Evolutionary conservation across 148 eudicot species (phyloP), one percentile per base, ranked within the genome.

Genomic region (Drosera capensis): DNA sequence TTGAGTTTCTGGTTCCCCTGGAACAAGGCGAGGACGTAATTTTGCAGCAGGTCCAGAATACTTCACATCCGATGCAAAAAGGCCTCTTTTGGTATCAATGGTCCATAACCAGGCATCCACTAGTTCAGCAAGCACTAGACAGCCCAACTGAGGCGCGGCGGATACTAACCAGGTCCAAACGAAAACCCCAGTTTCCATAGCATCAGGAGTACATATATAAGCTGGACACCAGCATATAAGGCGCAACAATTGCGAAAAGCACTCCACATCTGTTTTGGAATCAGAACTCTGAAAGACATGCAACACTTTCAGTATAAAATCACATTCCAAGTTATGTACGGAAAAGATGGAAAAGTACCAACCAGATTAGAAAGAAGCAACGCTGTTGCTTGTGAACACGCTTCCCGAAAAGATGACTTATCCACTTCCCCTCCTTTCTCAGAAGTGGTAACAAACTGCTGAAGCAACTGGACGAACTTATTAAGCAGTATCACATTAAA

Each of bases 161-260:
- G 99, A 81, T 64, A 92, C 99, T 58, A 92, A 70, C 99, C 99
- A 92, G 39, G 95, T 85, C 99, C 99, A 92, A 50, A 92, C 70
- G 63, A 78, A 92, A 49, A 92, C 71, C 42, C 95, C 99, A 55
- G 95, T 85, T 64, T 92, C 99, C 85, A 92, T 79, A 19, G 99
- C 94, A 57, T 92, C 86, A 45, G 73, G 75, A 39, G 99, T 85
- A 41, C 80, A 75, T 43, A 92, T 81, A 59, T 85, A 92, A 48
- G 95, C 99, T 46, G 99, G 99, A 67, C 99, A 85, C 99, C 99
- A 92, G 79, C 99, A 92, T 57, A 92, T 71, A 64, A 92, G 95
- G 31, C 99, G 87, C 45, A 92, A 57, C 47, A 92, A 79, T 67
- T 92, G 95, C 3, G 99, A 85, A 59, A 92, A 92, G 69, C 73